Evolutionary conservation across 2,329 filamentous ascomycete genomes (phyloP).

Genomic region (Magnaporthiopsis poae): DNA sequence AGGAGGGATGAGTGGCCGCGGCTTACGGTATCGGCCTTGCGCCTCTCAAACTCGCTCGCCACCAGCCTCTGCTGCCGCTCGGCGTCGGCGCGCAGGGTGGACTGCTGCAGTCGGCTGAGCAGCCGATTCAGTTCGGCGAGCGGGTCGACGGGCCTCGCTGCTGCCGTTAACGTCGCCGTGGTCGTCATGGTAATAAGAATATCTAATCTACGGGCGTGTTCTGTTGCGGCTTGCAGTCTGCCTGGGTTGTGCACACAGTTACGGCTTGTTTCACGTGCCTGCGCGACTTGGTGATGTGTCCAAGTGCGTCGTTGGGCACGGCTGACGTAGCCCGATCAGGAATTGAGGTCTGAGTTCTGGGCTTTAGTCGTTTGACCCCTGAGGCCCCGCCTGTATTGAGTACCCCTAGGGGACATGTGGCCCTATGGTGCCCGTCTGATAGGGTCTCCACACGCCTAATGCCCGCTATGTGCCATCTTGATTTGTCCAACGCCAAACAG

Average conservation of each 20-base stretch:
- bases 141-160: conserved; percentile 19
- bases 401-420: neutral
- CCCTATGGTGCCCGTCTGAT: neutral
- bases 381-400: neutral
- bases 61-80: conserved; percentile 49
- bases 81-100: conserved; percentile 51
- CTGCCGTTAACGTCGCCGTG: neutral
- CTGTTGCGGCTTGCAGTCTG: neutral
- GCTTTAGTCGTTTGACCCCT: too few species aligned
- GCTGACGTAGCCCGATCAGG: too few species aligned
- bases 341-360: too few species aligned
- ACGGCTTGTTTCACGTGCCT: neutral
- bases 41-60: conserved; percentile 56
- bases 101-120: conserved; percentile 55
- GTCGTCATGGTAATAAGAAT: neutral
- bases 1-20: neutral
- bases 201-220: neutral
- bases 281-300: neutral
- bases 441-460: too few species aligned
- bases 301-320: neutral
- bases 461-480: too few species aligned
- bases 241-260: neutral
- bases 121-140: conserved; percentile 51
- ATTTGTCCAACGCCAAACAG: too few species aligned
- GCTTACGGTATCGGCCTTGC: conserved; percentile 43